These are phyloP conservation scores for Fusarium algeriense DNA, from an alignment of 2,329 filamentous ascomycete genomes.

Conservation along the genomic window DNA sequence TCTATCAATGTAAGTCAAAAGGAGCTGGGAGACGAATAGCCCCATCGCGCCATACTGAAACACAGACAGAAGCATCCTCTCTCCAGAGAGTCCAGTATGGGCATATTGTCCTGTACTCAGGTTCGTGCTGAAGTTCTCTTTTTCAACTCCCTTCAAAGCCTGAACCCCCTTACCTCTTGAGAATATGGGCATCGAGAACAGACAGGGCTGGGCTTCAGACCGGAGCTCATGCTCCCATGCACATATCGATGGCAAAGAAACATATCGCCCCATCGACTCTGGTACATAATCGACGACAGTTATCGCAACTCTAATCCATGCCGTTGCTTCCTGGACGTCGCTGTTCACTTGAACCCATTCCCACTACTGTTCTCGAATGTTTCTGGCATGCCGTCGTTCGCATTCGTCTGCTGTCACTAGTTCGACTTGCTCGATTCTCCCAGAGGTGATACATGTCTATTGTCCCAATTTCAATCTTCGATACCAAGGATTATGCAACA, in stretches of 20 bases:
- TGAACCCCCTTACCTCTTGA: neutral
- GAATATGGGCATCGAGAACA: neutral
- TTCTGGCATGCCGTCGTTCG: neutral
- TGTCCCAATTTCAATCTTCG: neutral
- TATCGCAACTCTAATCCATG: neutral
- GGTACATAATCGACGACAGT: neutral
- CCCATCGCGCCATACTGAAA: constrained; percentile 9
- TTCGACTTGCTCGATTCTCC: neutral
- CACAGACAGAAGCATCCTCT: constrained; percentile 1
- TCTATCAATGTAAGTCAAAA: constrained; percentile 21
- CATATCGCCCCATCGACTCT: neutral
- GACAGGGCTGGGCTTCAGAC: neutral
- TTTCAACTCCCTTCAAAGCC: neutral
- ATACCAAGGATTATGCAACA: neutral
- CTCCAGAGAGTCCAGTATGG: neutral
- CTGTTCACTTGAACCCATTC: constrained; percentile 13
- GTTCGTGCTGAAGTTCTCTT: constrained; percentile 4
- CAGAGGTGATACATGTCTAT: neutral
- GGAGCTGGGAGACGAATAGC: neutral
- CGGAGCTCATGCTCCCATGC: neutral
- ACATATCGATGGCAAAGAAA: neutral
- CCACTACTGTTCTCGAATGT: neutral
- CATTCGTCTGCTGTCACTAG: neutral
- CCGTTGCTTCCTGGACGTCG: neutral
- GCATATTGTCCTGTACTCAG: neutral